These are phyloP conservation scores for Zygosaccharomyces gambellarensis DNA, from an alignment of 805 yeast species.

Conservation along the genomic window DNA sequence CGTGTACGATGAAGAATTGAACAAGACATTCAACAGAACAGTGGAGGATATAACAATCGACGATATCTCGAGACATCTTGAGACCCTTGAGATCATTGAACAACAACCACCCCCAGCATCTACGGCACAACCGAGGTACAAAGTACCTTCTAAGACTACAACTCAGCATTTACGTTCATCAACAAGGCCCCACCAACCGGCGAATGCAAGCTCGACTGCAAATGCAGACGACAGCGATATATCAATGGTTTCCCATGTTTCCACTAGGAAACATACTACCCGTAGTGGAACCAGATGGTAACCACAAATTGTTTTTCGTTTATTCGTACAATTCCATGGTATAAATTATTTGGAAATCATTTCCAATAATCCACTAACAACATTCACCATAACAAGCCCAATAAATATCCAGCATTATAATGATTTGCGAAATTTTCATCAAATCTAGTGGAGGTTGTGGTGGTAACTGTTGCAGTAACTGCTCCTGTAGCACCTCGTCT, in stretches of 20 bases:
- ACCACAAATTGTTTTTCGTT: background rate
- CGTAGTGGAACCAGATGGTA: slow-evolving; percentile 33
- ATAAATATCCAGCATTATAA: background rate
- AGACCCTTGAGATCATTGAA: slow-evolving; percentile 32
- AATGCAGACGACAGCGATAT: slow-evolving; percentile 34
- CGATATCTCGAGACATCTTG: slow-evolving; percentile 36
- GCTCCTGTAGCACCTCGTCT: slow-evolving; percentile 13
- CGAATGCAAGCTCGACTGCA: slow-evolving; percentile 17
- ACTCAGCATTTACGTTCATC: slow-evolving; percentile 26
- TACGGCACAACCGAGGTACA: slow-evolving; percentile 16
- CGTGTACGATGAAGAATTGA: slow-evolving; percentile 34
- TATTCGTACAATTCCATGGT: background rate
- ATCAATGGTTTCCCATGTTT: slow-evolving; percentile 36
- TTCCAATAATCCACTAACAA: background rate
- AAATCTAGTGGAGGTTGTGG: slow-evolving; percentile 12
- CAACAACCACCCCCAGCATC: slow-evolving; percentile 6
- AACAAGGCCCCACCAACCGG: slow-evolving; percentile 9
- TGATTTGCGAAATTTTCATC: slow-evolving; percentile 11
- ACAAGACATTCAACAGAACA: slow-evolving; percentile 36
- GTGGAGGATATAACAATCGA: slow-evolving; percentile 38
- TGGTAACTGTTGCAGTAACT: slow-evolving; percentile 13
- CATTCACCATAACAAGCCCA: background rate
- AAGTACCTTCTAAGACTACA: slow-evolving; percentile 28
- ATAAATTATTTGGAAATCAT: background rate
- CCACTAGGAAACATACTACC: slow-evolving; percentile 30